A percentile compares a stretch with the other conserved stretches of the same genome.
Evolutionary conservation across 129 eudicot genomes (phyloP).

Genomic region (Oenanthe sinensis): DNA sequence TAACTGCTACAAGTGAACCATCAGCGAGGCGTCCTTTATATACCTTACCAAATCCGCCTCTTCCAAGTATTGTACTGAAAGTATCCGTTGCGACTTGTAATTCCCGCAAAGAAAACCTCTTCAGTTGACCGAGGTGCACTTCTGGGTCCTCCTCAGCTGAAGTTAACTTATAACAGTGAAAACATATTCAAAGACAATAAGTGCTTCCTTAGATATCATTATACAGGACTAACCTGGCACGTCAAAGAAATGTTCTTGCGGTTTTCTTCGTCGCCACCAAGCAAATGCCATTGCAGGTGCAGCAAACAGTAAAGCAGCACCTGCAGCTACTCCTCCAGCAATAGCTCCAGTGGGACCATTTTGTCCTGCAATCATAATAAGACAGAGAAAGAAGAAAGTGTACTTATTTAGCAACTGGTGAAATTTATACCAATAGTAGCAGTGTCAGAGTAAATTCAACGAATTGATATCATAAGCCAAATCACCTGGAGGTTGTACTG

Average conservation of each 20-base stretch:
- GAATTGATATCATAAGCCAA: neutral
- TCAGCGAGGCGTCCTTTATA: constrained; percentile 29
- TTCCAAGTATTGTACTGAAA: constrained; percentile 29
- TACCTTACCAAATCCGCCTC: constrained; percentile 34
- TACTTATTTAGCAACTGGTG: neutral
- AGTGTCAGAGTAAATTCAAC: neutral
- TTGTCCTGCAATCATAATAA: neutral
- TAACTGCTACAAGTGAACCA: constrained; percentile 34
- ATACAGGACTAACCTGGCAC: constrained; percentile 10
- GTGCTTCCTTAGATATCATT: neutral
- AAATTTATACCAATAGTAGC: neutral
- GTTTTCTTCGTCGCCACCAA: constrained; percentile 18
- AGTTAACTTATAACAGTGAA: neutral
- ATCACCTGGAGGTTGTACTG: constrained; percentile 37
- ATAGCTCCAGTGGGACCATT: constrained; percentile 19
- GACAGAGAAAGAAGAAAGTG: neutral
- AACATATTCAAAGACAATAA: neutral
- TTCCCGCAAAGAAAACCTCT: constrained; percentile 17
- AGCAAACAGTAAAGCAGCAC: constrained; percentile 20
- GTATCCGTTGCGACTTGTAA: constrained; percentile 26
- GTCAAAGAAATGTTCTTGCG: constrained; percentile 11
- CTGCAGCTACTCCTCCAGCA: constrained; percentile 18
- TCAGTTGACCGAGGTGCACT: constrained; percentile 15
- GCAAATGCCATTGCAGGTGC: constrained; percentile 20
- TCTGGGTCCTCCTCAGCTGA: constrained; percentile 21